A percentile compares a stretch with the other conserved stretches of the same genome.
These are phyloP conservation scores for Salix koriyanagi DNA, from an alignment of 345 rosid species.

Conservation along the genomic window DNA sequence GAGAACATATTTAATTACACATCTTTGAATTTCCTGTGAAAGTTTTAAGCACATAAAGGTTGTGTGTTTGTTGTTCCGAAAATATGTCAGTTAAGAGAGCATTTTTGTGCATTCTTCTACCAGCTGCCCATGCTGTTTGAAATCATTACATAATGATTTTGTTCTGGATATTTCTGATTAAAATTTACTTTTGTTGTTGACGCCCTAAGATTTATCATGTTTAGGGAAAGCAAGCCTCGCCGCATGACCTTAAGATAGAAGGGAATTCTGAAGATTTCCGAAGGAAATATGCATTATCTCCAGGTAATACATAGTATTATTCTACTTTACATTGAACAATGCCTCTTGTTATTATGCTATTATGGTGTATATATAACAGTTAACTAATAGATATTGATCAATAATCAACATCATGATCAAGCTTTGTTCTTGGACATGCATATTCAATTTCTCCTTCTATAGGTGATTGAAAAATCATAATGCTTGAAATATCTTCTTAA, in stretches of 20 bases:
- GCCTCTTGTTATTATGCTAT: not conserved
- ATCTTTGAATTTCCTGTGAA: not conserved
- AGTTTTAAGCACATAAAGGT: not conserved
- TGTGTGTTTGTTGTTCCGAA: not conserved
- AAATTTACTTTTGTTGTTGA: not conserved
- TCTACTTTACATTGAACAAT: not conserved
- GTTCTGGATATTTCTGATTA: not conserved
- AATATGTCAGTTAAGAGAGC: not conserved
- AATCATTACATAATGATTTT: not conserved
- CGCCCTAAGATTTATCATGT: constrained; percentile 13
- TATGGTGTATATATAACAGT: not conserved
- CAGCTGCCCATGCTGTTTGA: not conserved
- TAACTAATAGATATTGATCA: not conserved
- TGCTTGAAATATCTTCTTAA: not conserved
- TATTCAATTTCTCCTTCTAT: not conserved
- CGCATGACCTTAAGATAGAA: constrained; percentile 41
- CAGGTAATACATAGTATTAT: constrained; percentile 38
- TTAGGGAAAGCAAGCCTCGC: constrained; percentile 44
- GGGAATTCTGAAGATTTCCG: constrained; percentile 43
- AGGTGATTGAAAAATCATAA: not conserved
- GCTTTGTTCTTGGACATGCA: not conserved
- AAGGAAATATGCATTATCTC: constrained; percentile 41
- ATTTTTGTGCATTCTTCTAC: not conserved
- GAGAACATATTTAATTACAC: not conserved
- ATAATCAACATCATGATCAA: not conserved